Percentiles rank a stretch among this genome's conserved stretches.
phyloP scores from a whole-genome alignment of 768 basidiomycete species.

The Trametes punicea region DNA sequence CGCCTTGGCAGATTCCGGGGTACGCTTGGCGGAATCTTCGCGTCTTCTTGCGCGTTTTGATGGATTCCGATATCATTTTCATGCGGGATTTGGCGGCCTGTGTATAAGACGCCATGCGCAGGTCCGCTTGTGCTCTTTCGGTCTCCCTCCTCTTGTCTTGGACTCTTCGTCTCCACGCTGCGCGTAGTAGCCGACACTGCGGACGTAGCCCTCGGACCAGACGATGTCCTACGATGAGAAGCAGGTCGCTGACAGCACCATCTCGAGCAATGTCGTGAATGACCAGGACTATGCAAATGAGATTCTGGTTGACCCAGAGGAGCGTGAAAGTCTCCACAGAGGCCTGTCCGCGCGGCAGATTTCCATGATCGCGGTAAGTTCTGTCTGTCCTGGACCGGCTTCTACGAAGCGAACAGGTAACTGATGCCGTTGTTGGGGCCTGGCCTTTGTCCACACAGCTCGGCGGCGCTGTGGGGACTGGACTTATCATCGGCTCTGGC shows the following conservation, averaged over 20 bases:
- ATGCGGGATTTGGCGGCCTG: not conserved
- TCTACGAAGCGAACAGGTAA: not conserved
- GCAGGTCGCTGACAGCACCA: not conserved
- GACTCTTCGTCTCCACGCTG: not conserved
- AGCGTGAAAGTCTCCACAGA: slow-evolving; percentile 33
- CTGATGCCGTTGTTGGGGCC: too few relatives aligned
- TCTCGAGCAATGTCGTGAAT: not conserved
- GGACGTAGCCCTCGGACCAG: not conserved
- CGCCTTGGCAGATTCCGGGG: slow-evolving; percentile 13
- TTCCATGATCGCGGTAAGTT: slow-evolving; percentile 38
- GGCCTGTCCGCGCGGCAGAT: slow-evolving; percentile 35
- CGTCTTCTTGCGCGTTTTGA: slow-evolving; percentile 12
- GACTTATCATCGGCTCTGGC: slow-evolving; percentile 43
- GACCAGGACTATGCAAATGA: slow-evolving; percentile 19
- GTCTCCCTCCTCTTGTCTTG: not conserved
- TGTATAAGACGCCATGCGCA: not conserved
- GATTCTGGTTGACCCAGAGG: slow-evolving; percentile 21
- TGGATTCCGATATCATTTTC: slow-evolving; percentile 12
- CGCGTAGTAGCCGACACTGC: not conserved
- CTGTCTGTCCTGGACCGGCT: not conserved
- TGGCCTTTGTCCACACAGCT: slow-evolving; percentile 24
- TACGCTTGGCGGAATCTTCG: slow-evolving; percentile 10
- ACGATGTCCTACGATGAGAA: slow-evolving; percentile 16
- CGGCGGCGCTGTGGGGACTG: slow-evolving; percentile 34
- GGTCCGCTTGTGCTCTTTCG: not conserved